Percentiles rank a stretch among this genome's conserved stretches.
phyloP scores from a whole-genome alignment of 2,329 filamentous ascomycete species.

The Pseudocercospora eumusae region DNA sequence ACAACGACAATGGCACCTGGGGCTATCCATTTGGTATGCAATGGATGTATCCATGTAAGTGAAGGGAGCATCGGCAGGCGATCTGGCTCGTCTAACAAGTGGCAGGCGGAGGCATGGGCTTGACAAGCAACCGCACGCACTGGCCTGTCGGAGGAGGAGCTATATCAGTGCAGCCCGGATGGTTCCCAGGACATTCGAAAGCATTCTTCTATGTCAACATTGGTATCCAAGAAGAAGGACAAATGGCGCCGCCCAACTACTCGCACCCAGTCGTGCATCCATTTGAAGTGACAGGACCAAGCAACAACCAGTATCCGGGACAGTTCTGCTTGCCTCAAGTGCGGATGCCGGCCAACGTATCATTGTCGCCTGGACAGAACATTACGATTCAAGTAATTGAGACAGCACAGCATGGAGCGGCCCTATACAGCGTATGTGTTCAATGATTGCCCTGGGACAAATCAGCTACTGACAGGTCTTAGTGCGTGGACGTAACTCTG shows the following conservation, averaged over 20 bases:
- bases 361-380: conserved; percentile 76
- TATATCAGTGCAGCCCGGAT: conserved; percentile 88
- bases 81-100: conserved; percentile 16
- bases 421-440: conserved; percentile 72
- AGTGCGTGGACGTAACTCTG: conserved; percentile 96
- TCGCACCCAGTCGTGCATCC: conserved; percentile 76
- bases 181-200: conserved; percentile 85
- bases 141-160: conserved; percentile 89
- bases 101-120: conserved; percentile 78
- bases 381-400: conserved; percentile 90
- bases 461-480: conserved; percentile 9
- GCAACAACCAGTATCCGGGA: conserved; percentile 75
- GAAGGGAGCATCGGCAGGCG: neutral
- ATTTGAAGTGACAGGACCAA: conserved; percentile 81
- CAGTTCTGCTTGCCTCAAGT: conserved; percentile 89
- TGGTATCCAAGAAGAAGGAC: conserved; percentile 60
- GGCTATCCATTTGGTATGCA: conserved; percentile 79
- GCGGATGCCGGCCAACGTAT: conserved; percentile 70
- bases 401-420: conserved; percentile 77
- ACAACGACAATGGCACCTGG: conserved; percentile 24
- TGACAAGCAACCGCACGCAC: conserved; percentile 79
- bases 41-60: conserved; percentile 92
- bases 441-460: neutral
- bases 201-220: conserved; percentile 90
- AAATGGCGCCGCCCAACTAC: conserved; percentile 75